Base-by-base conservation (phyloP, 768 basidiomycete genomes). In the Rhizopogon vesiculosus region DNA sequence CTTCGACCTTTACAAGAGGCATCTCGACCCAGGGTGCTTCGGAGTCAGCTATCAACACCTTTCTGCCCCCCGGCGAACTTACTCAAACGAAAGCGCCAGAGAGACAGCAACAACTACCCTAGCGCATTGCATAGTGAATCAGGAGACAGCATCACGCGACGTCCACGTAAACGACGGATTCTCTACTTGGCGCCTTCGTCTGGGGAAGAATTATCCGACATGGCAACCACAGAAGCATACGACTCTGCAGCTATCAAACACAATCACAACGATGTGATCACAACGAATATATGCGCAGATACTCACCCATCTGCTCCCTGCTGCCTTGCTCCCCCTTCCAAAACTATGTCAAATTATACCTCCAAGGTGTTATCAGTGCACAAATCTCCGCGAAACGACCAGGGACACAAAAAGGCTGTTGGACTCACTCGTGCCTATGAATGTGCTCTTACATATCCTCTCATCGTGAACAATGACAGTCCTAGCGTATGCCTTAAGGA, bases 31-130 rank as follows among this genome's bases (percentile, higher is more conserved):
- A 16, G 8, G 22, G 19, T 16, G 15, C 48, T n/a, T 16, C 15
- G 1, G 48, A 49, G 19, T 25, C 33, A 10, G 15, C 19, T 35
- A 1, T 9, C 9, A 25, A 22, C 15, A 16, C 19, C 19, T 22
- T 7, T 22, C 8, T 22, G 68, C 33, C 68, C 64, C 18, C 65
- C 66, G 7, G 60, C 52, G 0, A 59, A 56, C 58, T 18, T 59
- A 3, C 54, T 45, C 41, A 69, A 72, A 51, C 68, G 68, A 46
- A 70, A 63, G 18, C 61, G 61, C 41, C 68, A 68, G 49, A 63
- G 62, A 35, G 60, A 63, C 3, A 68, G 68, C 35, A 67, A 60
- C 22, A 62, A 71, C 45, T 68, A 64, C 5, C 62, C 66, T 1
- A 69, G 56, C 15, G 57, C 61, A 1, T 71, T 9, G 46, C 46